Base-by-base conservation (phyloP, 1,139 yeast genomes). In the Kodamaea alishanica region DNA sequence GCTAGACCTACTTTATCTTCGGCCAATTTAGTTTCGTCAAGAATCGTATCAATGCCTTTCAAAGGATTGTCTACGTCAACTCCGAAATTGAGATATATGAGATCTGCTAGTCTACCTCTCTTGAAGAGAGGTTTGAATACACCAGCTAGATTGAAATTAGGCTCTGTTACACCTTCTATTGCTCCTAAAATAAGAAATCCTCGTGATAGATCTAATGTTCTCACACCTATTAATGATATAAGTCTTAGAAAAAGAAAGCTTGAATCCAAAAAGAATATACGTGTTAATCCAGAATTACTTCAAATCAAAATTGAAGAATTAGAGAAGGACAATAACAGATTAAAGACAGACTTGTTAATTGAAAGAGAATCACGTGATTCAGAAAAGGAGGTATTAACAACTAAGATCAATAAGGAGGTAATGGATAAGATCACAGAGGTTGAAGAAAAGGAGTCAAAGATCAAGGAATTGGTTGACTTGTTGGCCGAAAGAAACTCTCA, bases 1-100 rank as follows among this genome's bases (percentile, higher is more conserved):
- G 64, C 70, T 2, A 54, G 54, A 36, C 69, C 71, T 8, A 65
- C 70, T 0, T 41, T 51, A 5, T 43, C 65, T 6, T 59, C 61
- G 43, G 24, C 20, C 20, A 15, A 15, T 15, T 15, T 15, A 4
- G 20, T 15, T 15, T 15, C 20, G 3, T 15, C 20, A 15, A 15
- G 20, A 15, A 15, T 15, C 20, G 20, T 15, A 15, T 15, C 20
- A 15, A 15, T 6, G 12, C 10, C 27, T 31, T 27, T 15, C 20
- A 15, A 15, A 15, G 20, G 20, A 3, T 15, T 15, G 20, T 15
- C 20, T 4, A 15, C 20, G 4, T 15, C 20, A 4, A 15, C 20
- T 15, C 20, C 20, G 4, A 15, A 15, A 15, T 15, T 15, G 20
- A 15, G 4, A 15, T 15, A 15, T 15, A 15, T 15, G 20, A 15